Evolutionary conservation across 148 eudicot species (phyloP).

Genomic region (Bassia scoparia): DNA sequence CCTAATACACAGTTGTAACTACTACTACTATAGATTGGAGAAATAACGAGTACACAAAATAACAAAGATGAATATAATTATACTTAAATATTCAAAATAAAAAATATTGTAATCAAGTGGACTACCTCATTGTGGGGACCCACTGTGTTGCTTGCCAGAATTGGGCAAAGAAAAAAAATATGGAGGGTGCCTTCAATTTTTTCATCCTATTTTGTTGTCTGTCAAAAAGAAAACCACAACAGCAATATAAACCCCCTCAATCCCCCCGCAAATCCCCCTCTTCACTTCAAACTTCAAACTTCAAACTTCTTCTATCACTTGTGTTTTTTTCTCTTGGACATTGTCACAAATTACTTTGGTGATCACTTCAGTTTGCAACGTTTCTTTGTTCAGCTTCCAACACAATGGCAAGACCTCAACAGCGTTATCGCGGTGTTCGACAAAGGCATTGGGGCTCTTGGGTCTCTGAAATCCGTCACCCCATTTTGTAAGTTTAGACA

Average conservation of each 20-base stretch:
- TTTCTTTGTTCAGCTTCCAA: too few relatives aligned
- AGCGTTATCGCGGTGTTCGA: constrained; percentile 67
- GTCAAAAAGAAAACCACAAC: constrained; percentile 21
- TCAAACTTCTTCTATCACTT: neutral
- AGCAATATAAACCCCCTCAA: constrained; percentile 35
- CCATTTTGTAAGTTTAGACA: constrained; percentile 51
- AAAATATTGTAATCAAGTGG: neutral
- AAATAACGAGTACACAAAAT: too few relatives aligned
- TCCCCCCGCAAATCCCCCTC: constrained; percentile 18
- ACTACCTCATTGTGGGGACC: constrained; percentile 22
- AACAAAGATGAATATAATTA: too few relatives aligned
- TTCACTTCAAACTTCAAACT: constrained; percentile 15
- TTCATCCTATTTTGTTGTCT: constrained; percentile 17
- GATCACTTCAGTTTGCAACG: neutral
- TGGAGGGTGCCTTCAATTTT: neutral
- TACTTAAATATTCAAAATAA: too few relatives aligned
- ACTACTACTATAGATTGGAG: constrained; percentile 8
- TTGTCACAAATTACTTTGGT: constrained; percentile 22
- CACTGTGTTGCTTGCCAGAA: constrained; percentile 34
- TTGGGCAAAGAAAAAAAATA: constrained; percentile 22
- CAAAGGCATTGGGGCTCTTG: constrained; percentile 95
- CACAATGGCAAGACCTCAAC: constrained; percentile 73
- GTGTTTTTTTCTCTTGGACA: constrained; percentile 13
- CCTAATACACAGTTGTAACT: constrained; percentile 23
- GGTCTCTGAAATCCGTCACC: constrained; percentile 90